A percentile compares a stretch with the other conserved stretches of the same genome.
These are phyloP conservation scores for Aureobasidium mangrovei DNA, from an alignment of 2,329 filamentous ascomycete species.

Conservation along the genomic window DNA sequence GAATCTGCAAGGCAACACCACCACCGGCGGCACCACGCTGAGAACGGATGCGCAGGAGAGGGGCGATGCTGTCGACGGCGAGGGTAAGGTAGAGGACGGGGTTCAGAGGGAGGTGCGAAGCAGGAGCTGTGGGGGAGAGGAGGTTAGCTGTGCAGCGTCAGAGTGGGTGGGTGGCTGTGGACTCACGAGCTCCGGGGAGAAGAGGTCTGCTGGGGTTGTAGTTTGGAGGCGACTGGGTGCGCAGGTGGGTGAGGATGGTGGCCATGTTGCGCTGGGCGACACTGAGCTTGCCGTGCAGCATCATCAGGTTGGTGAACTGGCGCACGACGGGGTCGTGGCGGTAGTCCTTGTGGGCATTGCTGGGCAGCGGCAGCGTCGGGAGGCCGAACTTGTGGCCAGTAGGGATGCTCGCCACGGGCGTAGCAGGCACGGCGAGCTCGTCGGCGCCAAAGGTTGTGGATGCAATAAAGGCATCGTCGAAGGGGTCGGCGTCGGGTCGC, in stretches of 20 bases:
- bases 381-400: conserved; percentile 65
- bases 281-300: conserved; percentile 84
- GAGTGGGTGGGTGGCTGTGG: background rate
- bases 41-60: conserved; percentile 69
- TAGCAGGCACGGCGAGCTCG: background rate
- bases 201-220: conserved; percentile 63
- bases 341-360: conserved; percentile 58
- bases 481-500: background rate
- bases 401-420: background rate
- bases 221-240: conserved; percentile 71
- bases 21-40: conserved; percentile 76
- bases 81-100: conserved; percentile 82
- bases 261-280: conserved; percentile 89
- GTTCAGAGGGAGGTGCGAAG: conserved; percentile 74
- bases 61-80: conserved; percentile 86
- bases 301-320: conserved; percentile 83
- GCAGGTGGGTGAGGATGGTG: conserved; percentile 70
- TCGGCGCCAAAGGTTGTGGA: background rate
- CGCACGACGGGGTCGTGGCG: conserved; percentile 78
- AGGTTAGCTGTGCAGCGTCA: background rate
- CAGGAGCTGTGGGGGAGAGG: conserved; percentile 46
- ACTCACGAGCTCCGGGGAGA: conserved; percentile 52
- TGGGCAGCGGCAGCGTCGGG: conserved; percentile 58
- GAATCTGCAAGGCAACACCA: conserved; percentile 47
- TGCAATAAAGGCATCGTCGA: conserved; percentile 6